Base-by-base conservation (phyloP, 2,329 filamentous ascomycete genomes). In the Paecilomyces variotii region DNA sequence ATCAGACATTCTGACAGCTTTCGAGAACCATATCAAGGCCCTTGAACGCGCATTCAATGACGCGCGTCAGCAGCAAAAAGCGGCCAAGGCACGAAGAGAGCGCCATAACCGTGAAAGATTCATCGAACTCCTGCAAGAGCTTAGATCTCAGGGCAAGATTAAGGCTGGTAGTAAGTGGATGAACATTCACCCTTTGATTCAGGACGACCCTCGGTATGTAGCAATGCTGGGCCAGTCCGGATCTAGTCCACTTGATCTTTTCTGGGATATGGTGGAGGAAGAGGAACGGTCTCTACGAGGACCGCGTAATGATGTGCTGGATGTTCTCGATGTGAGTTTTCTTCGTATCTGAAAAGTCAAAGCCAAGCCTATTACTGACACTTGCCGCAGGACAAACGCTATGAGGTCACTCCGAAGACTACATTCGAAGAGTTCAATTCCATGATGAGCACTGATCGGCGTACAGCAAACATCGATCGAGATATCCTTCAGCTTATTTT, bases 211-310 rank as follows among this genome's bases (percentile, higher is more conserved):
- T 54, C 89, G 92, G 64, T 97, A 96, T 74, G 82, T 80, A 66
- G 86, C 85, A 63, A 91, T 96, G 80, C 83, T 92, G 60, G 92
- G 91, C 56, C 90, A 95, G 70, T 76, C 84, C 59, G 92, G 93
- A 58, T 96, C 92, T 3, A 89, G 85, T 3, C 90, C 94, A 12
- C 82, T 96, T 63, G 91, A 97, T 68, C 80, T 99, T 5, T 97
- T 99, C 78, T 97, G 93, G 91, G 94, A 99, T 72, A 80, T 92
- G 54, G 82, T 97, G 27, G 94, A 97, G 72, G 91, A 96, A 72
- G 91, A 97, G 73, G 93, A 99, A 70, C 86, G 89, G 59, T 86
- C 87, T n/a, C 79, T 97, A 54, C 87, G 92, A 61, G 87, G 85
- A 55, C 87, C 88, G 54, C 83, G 90, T 61, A 95, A 94, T 70